Evolutionary conservation across 495 filamentous ascomycete genomes (phyloP).

Genomic region (Chaetomium fimeti): DNA sequence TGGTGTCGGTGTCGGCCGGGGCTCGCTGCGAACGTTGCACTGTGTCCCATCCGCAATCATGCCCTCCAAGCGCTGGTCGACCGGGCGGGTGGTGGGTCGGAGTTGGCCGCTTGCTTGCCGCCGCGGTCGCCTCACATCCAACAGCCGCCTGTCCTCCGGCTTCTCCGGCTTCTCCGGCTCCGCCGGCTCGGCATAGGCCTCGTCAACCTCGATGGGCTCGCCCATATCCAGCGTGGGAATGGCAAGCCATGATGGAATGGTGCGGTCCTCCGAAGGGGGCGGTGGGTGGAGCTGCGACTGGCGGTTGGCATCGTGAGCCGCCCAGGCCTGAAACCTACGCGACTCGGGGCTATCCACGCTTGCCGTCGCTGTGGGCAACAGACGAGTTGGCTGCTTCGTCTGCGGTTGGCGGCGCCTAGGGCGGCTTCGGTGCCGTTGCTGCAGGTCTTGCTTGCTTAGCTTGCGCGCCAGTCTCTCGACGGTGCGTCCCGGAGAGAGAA

Average conservation of each 20-base stretch:
- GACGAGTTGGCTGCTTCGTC: background rate
- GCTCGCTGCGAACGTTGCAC: slow-evolving; percentile 38
- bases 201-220: slow-evolving; percentile 19
- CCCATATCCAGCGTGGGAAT: background rate
- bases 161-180: background rate
- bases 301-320: background rate
- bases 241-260: slow-evolving; percentile 11
- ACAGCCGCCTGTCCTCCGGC: slow-evolving; percentile 1
- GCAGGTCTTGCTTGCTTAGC: slow-evolving; percentile 40
- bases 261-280: background rate
- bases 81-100: slow-evolving; percentile 27
- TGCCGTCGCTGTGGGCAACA: background rate
- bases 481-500: slow-evolving; percentile 3
- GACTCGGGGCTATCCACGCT: background rate
- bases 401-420: background rate
- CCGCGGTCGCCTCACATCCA: slow-evolving; percentile 17
- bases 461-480: slow-evolving; percentile 38
- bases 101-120: slow-evolving; percentile 25
- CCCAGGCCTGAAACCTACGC: background rate
- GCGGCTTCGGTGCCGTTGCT: slow-evolving; percentile 14
- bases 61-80: slow-evolving; percentile 24
- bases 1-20: slow-evolving; percentile 20
- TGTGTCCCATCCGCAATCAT: slow-evolving; percentile 41
- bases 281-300: background rate
- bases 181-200: background rate